Conservation (phyloP, 2,329 filamentous ascomycete species). For the Fonsecaea pugnacius region DNA sequence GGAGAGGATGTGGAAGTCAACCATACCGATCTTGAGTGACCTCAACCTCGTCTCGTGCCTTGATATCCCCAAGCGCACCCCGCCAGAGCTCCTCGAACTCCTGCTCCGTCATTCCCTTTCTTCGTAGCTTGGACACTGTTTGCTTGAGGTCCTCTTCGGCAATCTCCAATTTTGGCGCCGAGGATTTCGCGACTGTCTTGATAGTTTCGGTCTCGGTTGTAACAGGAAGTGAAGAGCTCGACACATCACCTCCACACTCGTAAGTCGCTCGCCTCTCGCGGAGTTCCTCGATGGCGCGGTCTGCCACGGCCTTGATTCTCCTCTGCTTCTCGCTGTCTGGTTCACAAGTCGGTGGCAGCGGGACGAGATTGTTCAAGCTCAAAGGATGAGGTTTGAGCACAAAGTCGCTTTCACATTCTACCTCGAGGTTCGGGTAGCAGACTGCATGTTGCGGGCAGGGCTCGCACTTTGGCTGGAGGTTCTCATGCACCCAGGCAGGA, state of each 20-base stretch:
- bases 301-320: conserved; percentile 82
- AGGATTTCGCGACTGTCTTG: conserved; percentile 58
- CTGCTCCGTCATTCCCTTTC: conserved; percentile 79
- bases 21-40: conserved; percentile 64
- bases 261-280: conserved; percentile 83
- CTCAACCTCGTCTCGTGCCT: conserved; percentile 64
- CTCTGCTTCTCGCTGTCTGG: conserved; percentile 91
- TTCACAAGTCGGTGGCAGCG: conserved; percentile 88
- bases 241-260: conserved; percentile 73
- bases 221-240: conserved; percentile 48
- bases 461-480: conserved; percentile 79
- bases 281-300: conserved; percentile 84
- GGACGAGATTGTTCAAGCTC: conserved; percentile 77
- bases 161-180: conserved; percentile 56
- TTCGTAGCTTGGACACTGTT: conserved; percentile 73
- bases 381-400: conserved; percentile 83
- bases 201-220: conserved; percentile 8
- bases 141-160: conserved; percentile 74
- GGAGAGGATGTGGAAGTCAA: conserved; percentile 35
- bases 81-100: conserved; percentile 85
- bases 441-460: conserved; percentile 87
- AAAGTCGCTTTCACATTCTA: conserved; percentile 84
- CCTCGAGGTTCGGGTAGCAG: conserved; percentile 77
- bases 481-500: conserved; percentile 70
- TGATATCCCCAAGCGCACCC: conserved; percentile 55